phyloP scores from a whole-genome alignment of 805 yeast species.

The Suhomyces sp. region DNA sequence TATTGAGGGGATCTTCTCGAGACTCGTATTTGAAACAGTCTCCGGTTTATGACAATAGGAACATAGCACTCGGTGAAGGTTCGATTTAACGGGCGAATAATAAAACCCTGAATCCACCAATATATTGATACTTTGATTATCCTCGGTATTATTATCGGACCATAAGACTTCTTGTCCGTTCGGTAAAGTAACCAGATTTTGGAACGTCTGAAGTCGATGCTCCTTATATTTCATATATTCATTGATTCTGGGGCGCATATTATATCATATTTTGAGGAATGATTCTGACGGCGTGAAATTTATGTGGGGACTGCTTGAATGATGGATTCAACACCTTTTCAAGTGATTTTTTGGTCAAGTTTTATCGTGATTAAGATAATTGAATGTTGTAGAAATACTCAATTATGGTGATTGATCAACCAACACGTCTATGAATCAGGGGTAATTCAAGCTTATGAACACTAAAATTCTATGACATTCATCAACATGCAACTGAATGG shows the following conservation, averaged over 20 bases:
- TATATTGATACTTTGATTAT: constrained; percentile 17
- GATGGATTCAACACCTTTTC: too few relatives aligned
- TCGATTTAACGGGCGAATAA: constrained; percentile 50
- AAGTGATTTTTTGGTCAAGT: too few relatives aligned
- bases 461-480: too few relatives aligned
- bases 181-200: constrained; percentile 17
- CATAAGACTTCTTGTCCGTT: constrained; percentile 24
- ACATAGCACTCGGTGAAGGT: constrained; percentile 56
- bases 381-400: too few relatives aligned
- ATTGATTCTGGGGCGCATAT: constrained; percentile 11
- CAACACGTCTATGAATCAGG: too few relatives aligned
- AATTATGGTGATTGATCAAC: too few relatives aligned
- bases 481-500: too few relatives aligned
- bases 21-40: constrained; percentile 4
- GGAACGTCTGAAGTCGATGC: constrained; percentile 20
- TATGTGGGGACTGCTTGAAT: too few relatives aligned
- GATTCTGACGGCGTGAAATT: too few relatives aligned
- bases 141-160: constrained; percentile 16
- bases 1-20: constrained; percentile 3
- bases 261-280: not conserved
- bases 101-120: constrained; percentile 63
- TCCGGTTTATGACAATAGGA: constrained; percentile 42
- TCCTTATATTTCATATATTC: constrained; percentile 15
- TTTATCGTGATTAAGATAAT: too few relatives aligned
- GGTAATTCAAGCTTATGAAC: too few relatives aligned